Evolutionary conservation across 345 rosid genomes (phyloP), one percentile per base, ranked within the genome.

Genomic region (Pseudoturritis turrita): DNA sequence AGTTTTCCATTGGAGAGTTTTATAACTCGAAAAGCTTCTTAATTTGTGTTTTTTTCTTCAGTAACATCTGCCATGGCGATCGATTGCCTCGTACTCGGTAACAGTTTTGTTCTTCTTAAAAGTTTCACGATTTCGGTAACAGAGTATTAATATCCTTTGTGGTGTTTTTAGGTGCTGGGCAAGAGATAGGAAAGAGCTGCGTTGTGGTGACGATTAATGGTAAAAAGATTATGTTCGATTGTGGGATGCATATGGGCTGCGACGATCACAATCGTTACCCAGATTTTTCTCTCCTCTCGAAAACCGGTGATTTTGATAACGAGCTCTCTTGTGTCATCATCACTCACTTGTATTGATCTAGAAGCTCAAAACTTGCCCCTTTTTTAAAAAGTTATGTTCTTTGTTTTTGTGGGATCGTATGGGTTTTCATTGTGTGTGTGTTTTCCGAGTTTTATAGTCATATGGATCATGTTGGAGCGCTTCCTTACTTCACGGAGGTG

Each of bases 231-330:
- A 95, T 95, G 98, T 95, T 95, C 35, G 99, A 95, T 69, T 95
- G 97, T 67, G 98, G 98, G 60, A 91, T 95, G 99, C 96, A 91
- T 73, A 91, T 95, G 98, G 99, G 96, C 39, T 81, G 84, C 76
- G 81, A 79, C 46, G 99, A 89, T 76, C 88, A 78, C 39, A 88
- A 85, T n/a, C 89, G 96, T 6, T 95, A 80, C 82, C 98, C 98
- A 3, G 92, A 91, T 70, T 95, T 95, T 79, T 87, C 98, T 33
- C 89, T 71, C 49, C 62, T 88, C 46, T 83, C 96, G 0, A 73
- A 82, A 18, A 72, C 86, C 19, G 71, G 82, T 10, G 89, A 88
- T 64, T 95, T 87, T 50, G 84, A 84, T 62, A 61, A 39, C 14
- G 78, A 73, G 3, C 83, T 95, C 31, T 77, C 82, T 68, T 95